phyloP scores from a whole-genome alignment of 306 rosid genomes.

The Hippophae tibetana region DNA sequence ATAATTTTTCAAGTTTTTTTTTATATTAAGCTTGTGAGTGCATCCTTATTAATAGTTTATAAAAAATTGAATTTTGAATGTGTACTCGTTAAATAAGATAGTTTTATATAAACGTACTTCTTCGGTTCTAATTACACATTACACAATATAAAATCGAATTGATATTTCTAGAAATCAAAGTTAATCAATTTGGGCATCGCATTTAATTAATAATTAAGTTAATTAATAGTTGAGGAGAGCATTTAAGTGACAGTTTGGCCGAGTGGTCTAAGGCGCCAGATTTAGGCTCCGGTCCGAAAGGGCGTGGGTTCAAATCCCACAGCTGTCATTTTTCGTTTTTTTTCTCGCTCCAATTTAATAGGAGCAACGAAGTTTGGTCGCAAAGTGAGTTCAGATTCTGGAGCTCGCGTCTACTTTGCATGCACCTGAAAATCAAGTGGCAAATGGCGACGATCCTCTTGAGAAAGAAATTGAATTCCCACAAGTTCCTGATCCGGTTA shows the following conservation, averaged over 20 bases:
- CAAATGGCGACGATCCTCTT: constrained; percentile 43
- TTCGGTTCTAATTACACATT: no score
- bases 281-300: constrained; percentile 97
- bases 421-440: neutral
- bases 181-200: no score
- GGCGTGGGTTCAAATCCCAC: constrained; percentile 98
- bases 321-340: constrained; percentile 30
- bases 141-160: no score
- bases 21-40: no score
- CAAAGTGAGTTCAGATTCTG: neutral
- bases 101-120: no score
- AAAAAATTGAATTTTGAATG: no score
- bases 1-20: no score
- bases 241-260: constrained; percentile 60
- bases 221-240: no score
- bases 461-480: constrained; percentile 23
- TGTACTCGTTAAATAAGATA: no score
- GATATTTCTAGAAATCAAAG: no score
- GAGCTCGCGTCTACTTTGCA: neutral
- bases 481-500: constrained; percentile 29
- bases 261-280: constrained; percentile 97
- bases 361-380: neutral
- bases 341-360: neutral
- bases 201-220: neutral
- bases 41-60: no score